These are phyloP conservation scores for Paecilomyces sp. DNA, from an alignment of 2,329 filamentous ascomycete genomes.

Conservation along the genomic window DNA sequence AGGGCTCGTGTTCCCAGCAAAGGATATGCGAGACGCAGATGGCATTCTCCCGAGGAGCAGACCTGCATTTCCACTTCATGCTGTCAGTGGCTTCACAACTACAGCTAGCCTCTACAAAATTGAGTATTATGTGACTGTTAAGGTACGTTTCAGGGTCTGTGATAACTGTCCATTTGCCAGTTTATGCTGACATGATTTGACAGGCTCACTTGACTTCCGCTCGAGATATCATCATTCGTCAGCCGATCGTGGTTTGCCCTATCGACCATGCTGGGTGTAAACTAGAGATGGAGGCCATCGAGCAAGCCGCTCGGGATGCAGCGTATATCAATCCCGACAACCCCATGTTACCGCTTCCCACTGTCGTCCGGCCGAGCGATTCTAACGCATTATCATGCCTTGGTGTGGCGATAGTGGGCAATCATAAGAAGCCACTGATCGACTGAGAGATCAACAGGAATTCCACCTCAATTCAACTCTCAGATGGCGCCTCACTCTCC, in stretches of 20 bases:
- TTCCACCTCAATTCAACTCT: neutral
- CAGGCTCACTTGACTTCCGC: constrained; percentile 84
- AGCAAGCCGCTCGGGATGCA: constrained; percentile 90
- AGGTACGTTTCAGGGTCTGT: constrained; percentile 51
- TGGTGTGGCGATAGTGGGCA: constrained; percentile 57
- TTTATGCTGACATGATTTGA: constrained; percentile 7
- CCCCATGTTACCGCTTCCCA: constrained; percentile 81
- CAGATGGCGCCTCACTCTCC: neutral
- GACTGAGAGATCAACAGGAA: constrained; percentile 44
- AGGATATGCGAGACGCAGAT: constrained; percentile 78
- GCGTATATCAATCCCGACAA: constrained; percentile 81
- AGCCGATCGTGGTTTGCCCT: constrained; percentile 93
- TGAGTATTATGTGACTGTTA: constrained; percentile 91
- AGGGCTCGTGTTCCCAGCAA: constrained; percentile 81
- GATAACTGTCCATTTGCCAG: constrained; percentile 3
- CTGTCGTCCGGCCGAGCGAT: constrained; percentile 74
- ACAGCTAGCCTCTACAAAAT: constrained; percentile 95
- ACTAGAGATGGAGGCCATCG: constrained; percentile 97
- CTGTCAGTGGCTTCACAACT: constrained; percentile 85
- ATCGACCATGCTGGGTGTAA: constrained; percentile 93
- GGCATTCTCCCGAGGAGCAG: constrained; percentile 81
- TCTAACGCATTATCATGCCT: constrained; percentile 53
- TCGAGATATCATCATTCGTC: constrained; percentile 77
- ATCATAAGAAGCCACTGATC: constrained; percentile 56
- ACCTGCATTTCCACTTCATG: constrained; percentile 81